Percentiles rank a stretch among this genome's conserved stretches.
Evolutionary conservation across 2,329 filamentous ascomycete genomes (phyloP).

Genomic region (Xylariaceae sp.): DNA sequence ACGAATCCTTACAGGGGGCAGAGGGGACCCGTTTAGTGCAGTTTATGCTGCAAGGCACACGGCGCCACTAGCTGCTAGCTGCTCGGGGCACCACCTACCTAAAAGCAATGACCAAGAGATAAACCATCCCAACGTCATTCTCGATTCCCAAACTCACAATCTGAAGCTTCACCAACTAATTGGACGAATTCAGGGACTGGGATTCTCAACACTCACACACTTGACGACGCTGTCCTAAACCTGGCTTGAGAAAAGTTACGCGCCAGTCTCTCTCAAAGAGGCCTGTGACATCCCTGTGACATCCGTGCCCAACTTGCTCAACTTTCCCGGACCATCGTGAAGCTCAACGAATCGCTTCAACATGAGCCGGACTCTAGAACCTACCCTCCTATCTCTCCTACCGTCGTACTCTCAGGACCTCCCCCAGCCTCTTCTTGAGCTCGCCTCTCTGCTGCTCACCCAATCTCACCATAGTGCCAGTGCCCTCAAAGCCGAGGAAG

Average conservation of each 20-base stretch:
- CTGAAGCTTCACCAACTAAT: neutral
- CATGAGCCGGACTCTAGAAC: slow-evolving; percentile 77
- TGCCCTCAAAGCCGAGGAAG: slow-evolving; percentile 81
- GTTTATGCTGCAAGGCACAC: neutral
- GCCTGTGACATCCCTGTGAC: too few species aligned
- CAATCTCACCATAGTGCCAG: slow-evolving; percentile 79
- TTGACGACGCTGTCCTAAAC: too few species aligned
- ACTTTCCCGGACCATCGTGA: slow-evolving; percentile 1
- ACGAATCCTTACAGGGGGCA: too few species aligned
- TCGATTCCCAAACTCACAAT: neutral
- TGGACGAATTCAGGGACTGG: too few species aligned
- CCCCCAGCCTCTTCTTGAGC: slow-evolving; percentile 69
- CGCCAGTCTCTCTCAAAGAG: too few species aligned
- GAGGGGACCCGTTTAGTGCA: slow-evolving; percentile 10
- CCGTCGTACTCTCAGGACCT: slow-evolving; percentile 71
- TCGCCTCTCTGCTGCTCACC: slow-evolving; percentile 73
- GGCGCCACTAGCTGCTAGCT: too few species aligned
- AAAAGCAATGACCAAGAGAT: too few species aligned
- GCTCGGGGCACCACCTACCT: too few species aligned
- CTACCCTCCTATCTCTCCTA: slow-evolving; percentile 72
- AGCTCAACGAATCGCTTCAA: neutral
- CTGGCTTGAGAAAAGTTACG: too few species aligned
- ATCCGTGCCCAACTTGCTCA: too few species aligned
- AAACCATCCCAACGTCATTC: too few species aligned
- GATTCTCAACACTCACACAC: too few species aligned